Base-by-base conservation (phyloP, 179 eudicot species). In the Sideroxylon spinosum region DNA sequence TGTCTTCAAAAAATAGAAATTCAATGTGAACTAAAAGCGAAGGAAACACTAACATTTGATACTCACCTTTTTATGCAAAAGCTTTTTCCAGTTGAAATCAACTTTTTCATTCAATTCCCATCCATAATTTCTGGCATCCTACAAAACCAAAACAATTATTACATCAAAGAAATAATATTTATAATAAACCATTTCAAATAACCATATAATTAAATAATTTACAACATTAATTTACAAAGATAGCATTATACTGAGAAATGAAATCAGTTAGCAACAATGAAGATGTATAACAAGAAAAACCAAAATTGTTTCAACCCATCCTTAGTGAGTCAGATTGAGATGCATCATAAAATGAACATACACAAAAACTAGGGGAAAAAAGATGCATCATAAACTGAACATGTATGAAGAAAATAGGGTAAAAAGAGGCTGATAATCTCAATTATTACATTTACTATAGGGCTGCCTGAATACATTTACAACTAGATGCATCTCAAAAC, bases 61-160 rank as follows among this genome's bases (percentile, higher is more conserved):
- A 87, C 87, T 56, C 23, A 93, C 99, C 99, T 95, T 95, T 88
- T 95, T 95, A 14, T 92, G 92, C 85, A 95, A 76, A 75, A 95
- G 97, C 80, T 89, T 94, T 83, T 94, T 93, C 99, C 99, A 95
- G 76, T 91, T 90, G 89, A 90, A 95, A 81, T 88, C 89, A 70
- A 94, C 63, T 49, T 85, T 93, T 74, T 95, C 99, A 80, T 91
- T 92, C 71, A 95, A 76, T 67, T 93, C 97, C 98, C 98, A 95
- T 44, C 98, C 98, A 83, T 75, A 95, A 74, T 81, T 88, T 84
- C 87, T 88, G 48, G 98, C 95, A 84, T 95, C 98, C 98, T 95
- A 78, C 75, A 87, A 71, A 69, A 78, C 64, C 73, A 82, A 68
- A 78, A 57, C 28, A 74, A 85, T 9, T 78, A 13, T 72, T 48